These are phyloP conservation scores for Rhodotorula sp. DNA, from an alignment of 1,284 basidiomycete genomes.

Conservation along the genomic window DNA sequence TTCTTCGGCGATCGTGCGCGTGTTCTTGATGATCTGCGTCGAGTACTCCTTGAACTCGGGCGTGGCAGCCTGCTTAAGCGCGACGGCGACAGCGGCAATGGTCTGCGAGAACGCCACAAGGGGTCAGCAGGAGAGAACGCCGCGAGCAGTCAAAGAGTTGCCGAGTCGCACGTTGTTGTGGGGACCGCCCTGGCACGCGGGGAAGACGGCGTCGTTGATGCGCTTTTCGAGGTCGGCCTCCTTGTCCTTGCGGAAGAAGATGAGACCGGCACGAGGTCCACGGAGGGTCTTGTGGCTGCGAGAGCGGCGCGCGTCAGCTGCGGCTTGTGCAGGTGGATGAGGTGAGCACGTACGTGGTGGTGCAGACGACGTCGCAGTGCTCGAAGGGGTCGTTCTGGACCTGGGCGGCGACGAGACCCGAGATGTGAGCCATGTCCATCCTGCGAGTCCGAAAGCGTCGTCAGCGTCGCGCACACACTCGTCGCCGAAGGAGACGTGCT, in stretches of 20 bases:
- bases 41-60: conserved; percentile 93
- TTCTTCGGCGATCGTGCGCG: conserved; percentile 67
- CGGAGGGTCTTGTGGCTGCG: conserved; percentile 89
- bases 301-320: conserved; percentile 43
- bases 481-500: background rate
- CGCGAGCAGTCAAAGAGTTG: conserved; percentile 53
- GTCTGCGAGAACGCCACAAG: conserved; percentile 52
- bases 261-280: conserved; percentile 94
- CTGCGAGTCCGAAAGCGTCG: conserved; percentile 52
- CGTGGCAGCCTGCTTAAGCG: conserved; percentile 89
- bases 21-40: conserved; percentile 88
- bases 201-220: conserved; percentile 98
- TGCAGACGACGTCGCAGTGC: conserved; percentile 95
- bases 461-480: conserved; percentile 48
- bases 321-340: no score
- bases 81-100: conserved; percentile 91
- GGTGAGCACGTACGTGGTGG: conserved; percentile 65
- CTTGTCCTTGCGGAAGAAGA: conserved; percentile 97
- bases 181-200: conserved; percentile 98
- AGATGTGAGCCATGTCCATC: conserved; percentile 96
- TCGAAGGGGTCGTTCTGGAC: conserved; percentile 93
- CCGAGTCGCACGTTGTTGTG: conserved; percentile 73
- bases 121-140: background rate
- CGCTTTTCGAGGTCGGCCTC: conserved; percentile 86
- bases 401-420: conserved; percentile 89